A percentile compares a stretch with the other conserved stretches of the same genome.
phyloP scores from a whole-genome alignment of 2,329 filamentous ascomycete genomes.

The Knufia petricola region DNA sequence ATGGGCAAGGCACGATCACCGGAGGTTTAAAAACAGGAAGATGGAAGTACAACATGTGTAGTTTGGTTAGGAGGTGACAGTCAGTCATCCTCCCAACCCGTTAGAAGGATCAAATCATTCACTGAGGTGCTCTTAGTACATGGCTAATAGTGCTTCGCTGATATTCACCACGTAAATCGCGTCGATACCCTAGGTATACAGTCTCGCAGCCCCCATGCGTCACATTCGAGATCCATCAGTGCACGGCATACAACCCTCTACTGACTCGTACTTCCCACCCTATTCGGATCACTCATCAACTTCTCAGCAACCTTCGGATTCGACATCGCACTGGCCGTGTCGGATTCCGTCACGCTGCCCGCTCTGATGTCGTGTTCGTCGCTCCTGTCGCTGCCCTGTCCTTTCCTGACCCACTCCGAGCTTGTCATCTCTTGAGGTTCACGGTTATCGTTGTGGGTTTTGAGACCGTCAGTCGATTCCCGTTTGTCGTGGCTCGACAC shows the following conservation, averaged over 20 bases:
- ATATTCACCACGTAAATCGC: too few relatives aligned
- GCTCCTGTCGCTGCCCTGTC: neutral
- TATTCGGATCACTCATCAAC: neutral
- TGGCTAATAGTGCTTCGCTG: too few relatives aligned
- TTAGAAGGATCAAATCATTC: too few relatives aligned
- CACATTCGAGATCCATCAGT: neutral
- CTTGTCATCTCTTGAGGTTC: neutral
- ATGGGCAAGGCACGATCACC: too few relatives aligned
- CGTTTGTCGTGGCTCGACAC: neutral
- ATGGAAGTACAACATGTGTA: too few relatives aligned
- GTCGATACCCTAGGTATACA: too few relatives aligned
- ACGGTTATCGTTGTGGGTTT: neutral
- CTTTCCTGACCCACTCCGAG: neutral
- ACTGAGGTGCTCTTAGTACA: too few relatives aligned
- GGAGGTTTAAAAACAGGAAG: too few relatives aligned
- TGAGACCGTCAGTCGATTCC: neutral
- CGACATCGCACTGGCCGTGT: neutral
- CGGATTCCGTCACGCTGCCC: neutral
- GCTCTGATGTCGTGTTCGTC: neutral
- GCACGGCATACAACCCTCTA: neutral
- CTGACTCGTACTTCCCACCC: neutral
- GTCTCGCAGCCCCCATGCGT: neutral
- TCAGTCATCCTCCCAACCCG: too few relatives aligned
- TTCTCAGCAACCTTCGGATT: neutral
- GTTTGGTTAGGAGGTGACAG: too few relatives aligned